Percentiles rank a stretch among this genome's conserved stretches.
Evolutionary conservation across 2,329 filamentous ascomycete species (phyloP).

Genomic region (Colletotrichum liaoningense): DNA sequence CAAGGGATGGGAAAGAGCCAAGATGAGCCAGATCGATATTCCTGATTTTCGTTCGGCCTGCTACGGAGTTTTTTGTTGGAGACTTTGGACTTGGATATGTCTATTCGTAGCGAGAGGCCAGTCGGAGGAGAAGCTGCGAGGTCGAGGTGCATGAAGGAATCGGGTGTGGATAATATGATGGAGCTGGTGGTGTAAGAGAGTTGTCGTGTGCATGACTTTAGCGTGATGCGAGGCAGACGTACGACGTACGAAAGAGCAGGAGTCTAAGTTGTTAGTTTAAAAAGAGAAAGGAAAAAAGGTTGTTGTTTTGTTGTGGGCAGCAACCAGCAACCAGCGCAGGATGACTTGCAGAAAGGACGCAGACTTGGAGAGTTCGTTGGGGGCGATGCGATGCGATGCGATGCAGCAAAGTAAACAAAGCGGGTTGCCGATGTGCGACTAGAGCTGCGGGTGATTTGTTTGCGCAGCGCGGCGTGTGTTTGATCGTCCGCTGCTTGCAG

Average conservation of each 20-base stretch:
- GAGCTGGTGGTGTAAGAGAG: neutral
- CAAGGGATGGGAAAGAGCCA: conserved; percentile 30
- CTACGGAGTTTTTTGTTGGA: too few species aligned
- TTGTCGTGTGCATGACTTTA: conserved; percentile 1
- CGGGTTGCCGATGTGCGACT: conserved; percentile 9
- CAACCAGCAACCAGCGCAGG: neutral
- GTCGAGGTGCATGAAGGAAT: neutral
- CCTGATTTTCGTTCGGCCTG: conserved; percentile 5
- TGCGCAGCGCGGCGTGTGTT: conserved; percentile 8
- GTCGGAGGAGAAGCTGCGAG: neutral
- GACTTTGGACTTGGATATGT: neutral
- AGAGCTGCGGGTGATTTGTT: conserved; percentile 21
- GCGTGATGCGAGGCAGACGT: neutral
- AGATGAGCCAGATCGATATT: conserved; percentile 29
- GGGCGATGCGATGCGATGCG: conserved; percentile 8
- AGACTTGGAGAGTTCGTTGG: neutral
- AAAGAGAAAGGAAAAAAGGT: too few species aligned
- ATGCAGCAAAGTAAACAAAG: conserved; percentile 29
- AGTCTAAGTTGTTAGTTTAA: too few species aligned
- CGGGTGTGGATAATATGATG: neutral
- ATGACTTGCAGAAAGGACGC: conserved; percentile 7
- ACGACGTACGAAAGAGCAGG: too few species aligned
- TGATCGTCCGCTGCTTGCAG: neutral
- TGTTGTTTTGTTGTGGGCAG: neutral
- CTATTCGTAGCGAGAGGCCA: neutral